Base-by-base conservation (phyloP, 2,329 filamentous ascomycete species). In the Rhinocladiella similis region DNA sequence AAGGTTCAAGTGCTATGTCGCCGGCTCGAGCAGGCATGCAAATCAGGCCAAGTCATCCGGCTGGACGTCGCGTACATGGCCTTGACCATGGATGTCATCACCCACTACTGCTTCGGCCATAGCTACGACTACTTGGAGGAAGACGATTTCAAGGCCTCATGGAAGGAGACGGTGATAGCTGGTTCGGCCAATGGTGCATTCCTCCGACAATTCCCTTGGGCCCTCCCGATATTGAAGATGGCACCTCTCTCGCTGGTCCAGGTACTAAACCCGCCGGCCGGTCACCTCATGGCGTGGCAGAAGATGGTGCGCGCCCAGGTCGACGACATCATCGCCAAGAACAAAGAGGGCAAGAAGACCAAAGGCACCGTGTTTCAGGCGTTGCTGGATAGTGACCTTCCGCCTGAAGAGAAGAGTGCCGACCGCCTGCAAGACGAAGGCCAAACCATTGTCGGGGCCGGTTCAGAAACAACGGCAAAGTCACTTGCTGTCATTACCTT, bases 11-110 rank as follows among this genome's bases (percentile, higher is more conserved):
- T 63, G 41, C 54, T 71, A 5, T 61, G 33, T 45, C 29, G 33
- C 10, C 59, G 63, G 9, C 46, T 65, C 18, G 50, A 50, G 27
- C 29, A 47, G 38, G 54, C 51, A 47, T 50, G 35, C 4, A 47
- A 52, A 22, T 53, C 55, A 2, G 43, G 41, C 12, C 48, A 60
- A 29, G 47, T 54, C 4, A 48, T 65, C 22, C 22, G 53, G 10
- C 36, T 57, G 5, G 29, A 41, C 22, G 20, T 50, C 12, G 66
- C 72, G 0, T 75, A 73, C 48, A 72, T 70, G 19, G 75, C 74
- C 18, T 68, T 74, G 49, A 64, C 62, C 3, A 62, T 45, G 20
- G 64, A 66, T 46, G 50, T 66, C 16, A 59, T 65, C 49, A 63
- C 53, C 7, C 41, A 56, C 5, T 64, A 63, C 48, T 20, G 50